These are phyloP conservation scores for Pyrenula aspistea DNA, from an alignment of 495 filamentous ascomycete genomes.

Conservation along the genomic window DNA sequence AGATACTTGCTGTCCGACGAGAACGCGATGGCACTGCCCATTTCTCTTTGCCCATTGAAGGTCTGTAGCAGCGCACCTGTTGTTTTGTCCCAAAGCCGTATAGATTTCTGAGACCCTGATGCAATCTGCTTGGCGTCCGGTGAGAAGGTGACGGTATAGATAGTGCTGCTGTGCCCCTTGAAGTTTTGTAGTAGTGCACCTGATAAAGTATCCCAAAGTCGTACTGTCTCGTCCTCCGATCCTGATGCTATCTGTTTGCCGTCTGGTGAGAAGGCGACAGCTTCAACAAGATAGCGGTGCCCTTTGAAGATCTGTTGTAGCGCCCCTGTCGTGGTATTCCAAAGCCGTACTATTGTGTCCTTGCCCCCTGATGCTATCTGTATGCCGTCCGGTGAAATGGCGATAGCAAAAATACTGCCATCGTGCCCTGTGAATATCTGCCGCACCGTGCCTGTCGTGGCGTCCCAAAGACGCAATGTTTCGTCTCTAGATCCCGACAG, in stretches of 20 bases:
- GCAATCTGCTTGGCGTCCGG: slow-evolving; percentile 9
- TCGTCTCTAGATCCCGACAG: no score
- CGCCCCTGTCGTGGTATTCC: slow-evolving; percentile 11
- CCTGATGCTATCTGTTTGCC: slow-evolving; percentile 5
- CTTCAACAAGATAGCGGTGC: no score
- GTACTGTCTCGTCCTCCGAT: slow-evolving; percentile 3
- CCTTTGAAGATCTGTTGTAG: slow-evolving; percentile 7
- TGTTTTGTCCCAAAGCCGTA: slow-evolving; percentile 12
- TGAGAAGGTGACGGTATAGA: slow-evolving; percentile 13
- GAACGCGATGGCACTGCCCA: slow-evolving; percentile 11
- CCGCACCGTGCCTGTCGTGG: no score
- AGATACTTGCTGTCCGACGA: slow-evolving; percentile 10
- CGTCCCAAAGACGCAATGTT: no score
- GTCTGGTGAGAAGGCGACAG: slow-evolving; percentile 7
- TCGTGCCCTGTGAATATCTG: no score
- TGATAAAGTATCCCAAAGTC: slow-evolving; percentile 6
- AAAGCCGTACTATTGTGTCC: slow-evolving; percentile 13
- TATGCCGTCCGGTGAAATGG: neutral
- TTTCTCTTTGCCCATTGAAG: neutral
- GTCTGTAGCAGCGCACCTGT: neutral
- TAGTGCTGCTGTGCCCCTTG: slow-evolving; percentile 7
- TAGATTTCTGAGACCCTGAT: slow-evolving; percentile 8
- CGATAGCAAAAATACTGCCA: neutral
- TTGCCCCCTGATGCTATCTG: slow-evolving; percentile 8
- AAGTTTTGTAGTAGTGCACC: slow-evolving; percentile 5